Percentiles rank a stretch among this genome's conserved stretches.
Conservation (phyloP, 495 filamentous ascomycete genomes). For the Evernia prunastri region DNA sequence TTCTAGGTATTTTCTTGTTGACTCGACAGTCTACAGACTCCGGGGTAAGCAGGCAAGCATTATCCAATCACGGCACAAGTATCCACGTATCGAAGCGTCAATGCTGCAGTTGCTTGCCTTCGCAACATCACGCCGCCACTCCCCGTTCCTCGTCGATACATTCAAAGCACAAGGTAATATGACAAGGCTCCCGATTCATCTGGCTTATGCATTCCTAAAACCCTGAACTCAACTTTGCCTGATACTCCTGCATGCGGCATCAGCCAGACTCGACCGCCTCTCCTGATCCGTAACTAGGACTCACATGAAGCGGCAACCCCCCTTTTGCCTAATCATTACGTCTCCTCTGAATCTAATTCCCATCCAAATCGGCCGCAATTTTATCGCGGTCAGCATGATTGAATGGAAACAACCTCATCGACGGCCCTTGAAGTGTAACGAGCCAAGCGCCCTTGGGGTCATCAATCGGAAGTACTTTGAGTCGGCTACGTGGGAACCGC, state of each 20-base stretch:
- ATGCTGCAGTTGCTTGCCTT: constrained; percentile 3
- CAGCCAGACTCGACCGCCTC: neutral
- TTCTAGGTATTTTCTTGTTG: neutral
- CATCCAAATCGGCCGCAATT: neutral
- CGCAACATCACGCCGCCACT: neutral
- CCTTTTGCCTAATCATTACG: neutral
- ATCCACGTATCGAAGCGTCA: neutral
- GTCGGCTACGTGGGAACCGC: constrained; percentile 8
- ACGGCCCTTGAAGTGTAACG: neutral
- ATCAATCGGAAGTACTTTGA: constrained; percentile 4
- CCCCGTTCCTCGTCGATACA: neutral
- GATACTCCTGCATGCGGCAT: neutral
- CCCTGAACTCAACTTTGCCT: neutral
- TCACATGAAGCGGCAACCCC: neutral
- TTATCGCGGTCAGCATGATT: neutral
- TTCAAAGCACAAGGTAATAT: neutral
- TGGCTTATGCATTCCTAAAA: neutral
- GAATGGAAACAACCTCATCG: neutral
- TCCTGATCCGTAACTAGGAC: neutral
- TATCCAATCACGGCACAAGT: neutral
- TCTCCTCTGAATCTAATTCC: neutral
- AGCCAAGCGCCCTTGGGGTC: constrained; percentile 2
- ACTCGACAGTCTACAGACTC: neutral
- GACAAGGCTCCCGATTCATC: neutral
- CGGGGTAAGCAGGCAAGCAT: neutral